Evolutionary conservation across 768 basidiomycete species (phyloP).

Genomic region (Mycena latifolia): DNA sequence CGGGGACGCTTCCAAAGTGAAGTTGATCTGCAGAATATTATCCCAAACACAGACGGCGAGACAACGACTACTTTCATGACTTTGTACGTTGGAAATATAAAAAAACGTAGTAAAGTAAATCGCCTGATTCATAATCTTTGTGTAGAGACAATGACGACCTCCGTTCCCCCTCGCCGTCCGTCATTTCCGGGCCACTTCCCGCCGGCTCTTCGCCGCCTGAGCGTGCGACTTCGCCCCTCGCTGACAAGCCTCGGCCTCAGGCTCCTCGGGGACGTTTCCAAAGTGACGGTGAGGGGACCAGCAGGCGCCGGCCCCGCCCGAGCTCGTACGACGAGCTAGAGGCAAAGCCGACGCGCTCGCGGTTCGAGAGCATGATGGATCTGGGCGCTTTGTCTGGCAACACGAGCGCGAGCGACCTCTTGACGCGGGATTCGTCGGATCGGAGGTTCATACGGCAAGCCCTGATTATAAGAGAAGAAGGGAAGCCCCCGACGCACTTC

Average conservation of each 20-base stretch:
- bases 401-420: constrained; percentile 75
- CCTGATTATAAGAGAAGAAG: constrained; percentile 84
- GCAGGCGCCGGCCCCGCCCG: constrained; percentile 68
- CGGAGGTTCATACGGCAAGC: constrained; percentile 75
- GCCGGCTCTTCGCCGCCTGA: constrained; percentile 48
- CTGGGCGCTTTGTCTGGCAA: constrained; percentile 64
- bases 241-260: constrained; percentile 55
- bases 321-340: constrained; percentile 79
- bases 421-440: constrained; percentile 72
- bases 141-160: no score
- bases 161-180: no score
- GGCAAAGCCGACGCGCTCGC: constrained; percentile 63
- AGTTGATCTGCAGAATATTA: no score
- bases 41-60: no score
- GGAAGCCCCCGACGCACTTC: constrained; percentile 83
- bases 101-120: no score
- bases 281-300: constrained; percentile 76
- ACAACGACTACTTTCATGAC: no score
- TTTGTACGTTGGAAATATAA: no score
- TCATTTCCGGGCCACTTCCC: no score
- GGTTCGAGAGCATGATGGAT: constrained; percentile 83
- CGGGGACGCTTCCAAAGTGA: constrained; percentile 82
- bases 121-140: no score
- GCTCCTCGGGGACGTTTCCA: constrained; percentile 79
- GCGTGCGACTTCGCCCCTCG: constrained; percentile 44